Conservation (phyloP, 2,329 filamentous ascomycete species). For the Stagonosporopsis tanaceti region DNA sequence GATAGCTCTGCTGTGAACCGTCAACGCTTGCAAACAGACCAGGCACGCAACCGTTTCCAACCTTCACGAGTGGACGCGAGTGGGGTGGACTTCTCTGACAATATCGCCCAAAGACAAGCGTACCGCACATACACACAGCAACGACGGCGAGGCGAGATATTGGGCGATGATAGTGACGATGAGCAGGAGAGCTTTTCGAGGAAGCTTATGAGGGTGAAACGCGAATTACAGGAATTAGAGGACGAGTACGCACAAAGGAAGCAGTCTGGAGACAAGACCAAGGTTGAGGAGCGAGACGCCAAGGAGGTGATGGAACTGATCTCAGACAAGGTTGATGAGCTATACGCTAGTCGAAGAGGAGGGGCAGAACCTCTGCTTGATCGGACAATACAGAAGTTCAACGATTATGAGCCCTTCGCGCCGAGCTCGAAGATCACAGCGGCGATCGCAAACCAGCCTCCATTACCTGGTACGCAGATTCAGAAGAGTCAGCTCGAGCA, state of each 20-base stretch:
- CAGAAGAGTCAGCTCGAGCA: slow-evolving; percentile 57
- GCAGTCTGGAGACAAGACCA: slow-evolving; percentile 52
- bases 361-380: slow-evolving; percentile 49
- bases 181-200: slow-evolving; percentile 72
- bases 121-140: slow-evolving; percentile 78
- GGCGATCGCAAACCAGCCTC: slow-evolving; percentile 42
- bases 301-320: slow-evolving; percentile 69
- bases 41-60: slow-evolving; percentile 82
- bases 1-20: slow-evolving; percentile 68
- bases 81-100: slow-evolving; percentile 88
- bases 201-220: slow-evolving; percentile 81
- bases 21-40: slow-evolving; percentile 76
- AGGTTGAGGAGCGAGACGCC: slow-evolving; percentile 51
- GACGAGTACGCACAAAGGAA: slow-evolving; percentile 64
- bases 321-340: slow-evolving; percentile 73
- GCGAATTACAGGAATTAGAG: slow-evolving; percentile 75
- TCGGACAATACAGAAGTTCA: slow-evolving; percentile 46
- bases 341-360: slow-evolving; percentile 58
- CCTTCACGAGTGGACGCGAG: slow-evolving; percentile 77
- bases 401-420: slow-evolving; percentile 41
- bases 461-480: slow-evolving; percentile 44
- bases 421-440: slow-evolving; percentile 35
- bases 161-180: slow-evolving; percentile 78
- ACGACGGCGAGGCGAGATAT: slow-evolving; percentile 66
- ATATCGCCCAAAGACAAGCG: slow-evolving; percentile 79